Evolutionary conservation across 2,329 filamentous ascomycete species (phyloP).

Genomic region (Aspergillus sp.): DNA sequence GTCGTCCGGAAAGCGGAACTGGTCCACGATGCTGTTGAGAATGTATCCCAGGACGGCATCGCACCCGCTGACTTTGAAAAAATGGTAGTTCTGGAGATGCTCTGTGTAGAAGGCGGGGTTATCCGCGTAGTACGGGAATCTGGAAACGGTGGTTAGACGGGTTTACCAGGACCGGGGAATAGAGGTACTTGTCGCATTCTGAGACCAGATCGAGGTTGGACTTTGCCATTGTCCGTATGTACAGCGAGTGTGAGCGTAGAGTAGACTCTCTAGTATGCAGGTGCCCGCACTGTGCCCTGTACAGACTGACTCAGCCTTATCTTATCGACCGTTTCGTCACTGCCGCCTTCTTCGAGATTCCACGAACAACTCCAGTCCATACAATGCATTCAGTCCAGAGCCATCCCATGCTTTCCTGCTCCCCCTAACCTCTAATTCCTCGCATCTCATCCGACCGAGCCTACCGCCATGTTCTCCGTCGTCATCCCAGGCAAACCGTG

Average conservation of each 20-base stretch:
- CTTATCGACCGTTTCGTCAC: slow-evolving; percentile 27
- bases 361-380: no score
- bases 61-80: slow-evolving; percentile 59
- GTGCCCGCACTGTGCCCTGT: no score
- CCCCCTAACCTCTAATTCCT: neutral
- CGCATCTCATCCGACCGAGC: neutral
- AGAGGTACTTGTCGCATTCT: slow-evolving; percentile 45
- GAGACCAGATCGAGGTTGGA: slow-evolving; percentile 47
- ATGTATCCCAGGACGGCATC: slow-evolving; percentile 55
- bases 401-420: neutral
- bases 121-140: slow-evolving; percentile 66
- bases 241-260: no score
- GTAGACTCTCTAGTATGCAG: no score
- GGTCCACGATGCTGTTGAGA: slow-evolving; percentile 37
- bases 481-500: slow-evolving; percentile 53
- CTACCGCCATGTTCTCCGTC: slow-evolving; percentile 49
- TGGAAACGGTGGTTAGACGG: no score
- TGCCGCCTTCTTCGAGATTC: slow-evolving; percentile 13
- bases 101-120: slow-evolving; percentile 48
- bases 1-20: slow-evolving; percentile 43
- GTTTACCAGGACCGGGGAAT: no score
- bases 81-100: slow-evolving; percentile 47
- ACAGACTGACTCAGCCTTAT: no score
- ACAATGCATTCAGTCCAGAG: slow-evolving; percentile 3
- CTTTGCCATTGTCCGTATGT: slow-evolving; percentile 21